Conservation (phyloP, 768 basidiomycete genomes). For the Kondoa subrosea region DNA sequence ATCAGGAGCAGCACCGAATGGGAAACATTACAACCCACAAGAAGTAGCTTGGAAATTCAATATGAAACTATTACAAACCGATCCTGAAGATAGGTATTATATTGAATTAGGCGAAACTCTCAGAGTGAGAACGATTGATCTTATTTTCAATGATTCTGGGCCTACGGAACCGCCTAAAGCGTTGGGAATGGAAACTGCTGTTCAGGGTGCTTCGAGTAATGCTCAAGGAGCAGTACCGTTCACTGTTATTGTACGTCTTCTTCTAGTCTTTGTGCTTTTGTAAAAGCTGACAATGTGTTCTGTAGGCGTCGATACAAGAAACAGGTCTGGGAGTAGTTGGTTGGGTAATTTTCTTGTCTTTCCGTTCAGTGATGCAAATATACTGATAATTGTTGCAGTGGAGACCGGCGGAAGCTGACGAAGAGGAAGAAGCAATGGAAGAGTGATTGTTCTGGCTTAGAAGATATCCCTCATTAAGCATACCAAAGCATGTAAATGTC, state of each 20-base stretch:
- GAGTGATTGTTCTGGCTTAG: too few relatives aligned
- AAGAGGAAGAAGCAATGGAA: neutral
- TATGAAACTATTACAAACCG: conserved; percentile 12
- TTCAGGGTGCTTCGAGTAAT: neutral
- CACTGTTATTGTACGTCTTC: conserved; percentile 29
- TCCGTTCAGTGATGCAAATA: neutral
- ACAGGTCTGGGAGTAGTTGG: conserved; percentile 33
- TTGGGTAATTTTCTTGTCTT: conserved; percentile 24
- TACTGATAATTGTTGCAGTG: neutral
- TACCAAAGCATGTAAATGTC: too few relatives aligned
- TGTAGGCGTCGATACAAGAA: conserved; percentile 34
- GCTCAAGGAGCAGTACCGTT: conserved; percentile 29
- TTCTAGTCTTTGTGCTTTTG: neutral
- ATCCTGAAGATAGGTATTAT: conserved; percentile 22
- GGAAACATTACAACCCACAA: conserved; percentile 11
- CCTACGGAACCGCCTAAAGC: conserved; percentile 21
- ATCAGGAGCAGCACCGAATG: neutral
- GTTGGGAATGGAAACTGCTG: neutral
- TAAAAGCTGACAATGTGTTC: neutral
- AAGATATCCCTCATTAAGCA: too few relatives aligned
- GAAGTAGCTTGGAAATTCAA: neutral
- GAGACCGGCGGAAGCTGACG: neutral
- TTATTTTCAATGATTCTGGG: conserved; percentile 25
- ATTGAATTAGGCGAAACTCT: conserved; percentile 22
- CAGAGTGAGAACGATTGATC: conserved; percentile 25